Conservation (phyloP, 495 filamentous ascomycete species). For the Aspergillus indologenus region DNA sequence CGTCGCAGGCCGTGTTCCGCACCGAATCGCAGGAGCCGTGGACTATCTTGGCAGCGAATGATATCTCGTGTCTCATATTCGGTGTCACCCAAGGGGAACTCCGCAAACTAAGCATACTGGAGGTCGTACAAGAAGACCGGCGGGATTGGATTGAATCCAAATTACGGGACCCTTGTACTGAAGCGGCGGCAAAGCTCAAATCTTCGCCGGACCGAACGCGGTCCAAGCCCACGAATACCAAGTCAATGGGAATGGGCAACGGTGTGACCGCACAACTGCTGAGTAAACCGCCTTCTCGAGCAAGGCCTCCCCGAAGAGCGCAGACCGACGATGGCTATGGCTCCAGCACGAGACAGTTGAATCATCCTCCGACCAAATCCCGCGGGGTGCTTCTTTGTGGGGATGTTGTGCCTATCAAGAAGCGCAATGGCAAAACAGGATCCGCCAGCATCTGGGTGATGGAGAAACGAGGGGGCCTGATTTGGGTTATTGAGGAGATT, state of each 20-base stretch:
- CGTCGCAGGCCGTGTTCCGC: constrained; percentile 94
- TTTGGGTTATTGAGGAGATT: constrained; percentile 98
- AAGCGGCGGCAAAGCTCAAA: constrained; percentile 41
- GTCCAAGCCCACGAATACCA: constrained; percentile 40
- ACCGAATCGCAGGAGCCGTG: constrained; percentile 84
- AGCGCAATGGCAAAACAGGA: constrained; percentile 85
- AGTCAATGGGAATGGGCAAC: constrained; percentile 61
- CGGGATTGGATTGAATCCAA: constrained; percentile 88
- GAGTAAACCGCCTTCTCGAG: constrained; percentile 80
- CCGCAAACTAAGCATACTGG: constrained; percentile 88
- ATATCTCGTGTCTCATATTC: constrained; percentile 92
- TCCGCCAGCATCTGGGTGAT: constrained; percentile 97
- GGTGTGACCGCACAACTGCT: constrained; percentile 84
- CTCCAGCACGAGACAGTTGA: constrained; percentile 51
- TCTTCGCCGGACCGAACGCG: constrained; percentile 35
- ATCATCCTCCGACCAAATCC: constrained; percentile 69
- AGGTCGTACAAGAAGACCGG: constrained; percentile 86
- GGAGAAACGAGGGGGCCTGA: constrained; percentile 88
- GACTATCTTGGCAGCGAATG: constrained; percentile 96
- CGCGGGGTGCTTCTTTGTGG: constrained; percentile 92
- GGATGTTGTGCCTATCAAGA: constrained; percentile 94
- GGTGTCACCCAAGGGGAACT: constrained; percentile 93
- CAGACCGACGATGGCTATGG: constrained; percentile 75
- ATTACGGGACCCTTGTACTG: constrained; percentile 58
- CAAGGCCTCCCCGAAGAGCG: constrained; percentile 53